Percentiles rank a stretch among this genome's conserved stretches.
phyloP scores from a whole-genome alignment of 805 yeast genomes.

The Wickerhamiella siamensis region DNA sequence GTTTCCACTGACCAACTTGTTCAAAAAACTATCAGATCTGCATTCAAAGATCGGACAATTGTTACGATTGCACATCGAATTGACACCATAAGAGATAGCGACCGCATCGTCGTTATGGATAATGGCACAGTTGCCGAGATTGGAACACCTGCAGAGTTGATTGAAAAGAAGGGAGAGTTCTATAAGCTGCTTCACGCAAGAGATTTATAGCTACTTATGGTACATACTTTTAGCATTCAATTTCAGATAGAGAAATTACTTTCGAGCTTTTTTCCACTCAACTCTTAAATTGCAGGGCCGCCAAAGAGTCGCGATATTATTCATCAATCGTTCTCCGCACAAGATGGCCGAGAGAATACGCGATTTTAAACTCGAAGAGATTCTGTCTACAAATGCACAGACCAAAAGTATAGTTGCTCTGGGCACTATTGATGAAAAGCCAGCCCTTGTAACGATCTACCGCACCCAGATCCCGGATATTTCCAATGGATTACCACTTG shows the following conservation, averaged over 20 bases:
- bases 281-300: no score
- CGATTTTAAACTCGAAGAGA: constrained; percentile 32
- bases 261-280: no score
- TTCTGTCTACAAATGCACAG: constrained; percentile 44
- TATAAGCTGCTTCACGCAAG: neutral
- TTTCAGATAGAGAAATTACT: no score
- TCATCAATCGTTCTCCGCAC: neutral
- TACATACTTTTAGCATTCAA: no score
- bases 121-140: constrained; percentile 57
- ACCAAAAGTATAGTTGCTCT: constrained; percentile 50
- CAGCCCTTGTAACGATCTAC: constrained; percentile 49
- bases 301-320: no score
- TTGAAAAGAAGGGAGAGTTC: constrained; percentile 14
- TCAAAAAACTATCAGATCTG: constrained; percentile 57
- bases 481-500: constrained; percentile 9
- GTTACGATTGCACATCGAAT: constrained; percentile 75
- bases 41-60: constrained; percentile 56
- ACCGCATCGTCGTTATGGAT: constrained; percentile 56
- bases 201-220: no score
- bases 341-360: neutral
- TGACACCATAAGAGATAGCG: constrained; percentile 69
- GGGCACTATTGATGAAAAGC: constrained; percentile 46
- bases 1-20: constrained; percentile 62
- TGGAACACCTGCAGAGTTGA: constrained; percentile 37
- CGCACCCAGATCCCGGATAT: constrained; percentile 14